Base-by-base conservation (phyloP, 345 rosid species). In the Populus euphratica region DNA sequence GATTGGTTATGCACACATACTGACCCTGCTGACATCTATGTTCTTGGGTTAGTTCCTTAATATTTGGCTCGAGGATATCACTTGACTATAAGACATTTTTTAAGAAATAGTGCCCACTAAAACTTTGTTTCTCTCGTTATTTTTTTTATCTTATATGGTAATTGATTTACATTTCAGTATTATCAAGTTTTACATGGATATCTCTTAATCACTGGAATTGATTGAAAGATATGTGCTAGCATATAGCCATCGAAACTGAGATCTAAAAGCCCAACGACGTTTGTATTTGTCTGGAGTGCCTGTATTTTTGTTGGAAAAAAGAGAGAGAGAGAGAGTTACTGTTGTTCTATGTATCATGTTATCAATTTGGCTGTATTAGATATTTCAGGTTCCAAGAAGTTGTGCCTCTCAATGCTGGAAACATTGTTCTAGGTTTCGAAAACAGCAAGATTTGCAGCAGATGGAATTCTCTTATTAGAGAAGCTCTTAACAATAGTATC, bases 301-400 rank as follows among this genome's bases (percentile, higher is more conserved):
- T 8, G 61, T 54, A 54, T 20, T 54, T 54, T 6, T 54, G 21
- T n/a, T 59, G 64, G 23, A 23, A n/a, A 9, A 9, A n/a, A 23
- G 0, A 54, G 4, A 54, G 11, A 11, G 13, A 16, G 43, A 39
- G 11, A 11, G 13, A 47, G 18, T 47, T 13, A 47, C 17, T 47
- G 50, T 44, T 44, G 50, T 41, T 41, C 44, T 41, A 41, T 9
- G 44, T 10, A 41, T 41, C 4, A 41, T 10, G 11, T 13, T 47
- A 47, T 47, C 50, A 47, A 14, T 13, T 4, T 47, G 50, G 3
- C 17, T 47, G 17, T 13, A 47, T 13, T 44, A 59, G 0, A 10
- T n/a, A 59, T 54, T 8, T 29, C 76, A 86, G 89, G 83, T 86
- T 84, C 70, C 89, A 86, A 79, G 89, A 86, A 80, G 71, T 84